phyloP scores from a whole-genome alignment of 352 stramenopile genomes.

The Phytopythium oedochilum region DNA sequence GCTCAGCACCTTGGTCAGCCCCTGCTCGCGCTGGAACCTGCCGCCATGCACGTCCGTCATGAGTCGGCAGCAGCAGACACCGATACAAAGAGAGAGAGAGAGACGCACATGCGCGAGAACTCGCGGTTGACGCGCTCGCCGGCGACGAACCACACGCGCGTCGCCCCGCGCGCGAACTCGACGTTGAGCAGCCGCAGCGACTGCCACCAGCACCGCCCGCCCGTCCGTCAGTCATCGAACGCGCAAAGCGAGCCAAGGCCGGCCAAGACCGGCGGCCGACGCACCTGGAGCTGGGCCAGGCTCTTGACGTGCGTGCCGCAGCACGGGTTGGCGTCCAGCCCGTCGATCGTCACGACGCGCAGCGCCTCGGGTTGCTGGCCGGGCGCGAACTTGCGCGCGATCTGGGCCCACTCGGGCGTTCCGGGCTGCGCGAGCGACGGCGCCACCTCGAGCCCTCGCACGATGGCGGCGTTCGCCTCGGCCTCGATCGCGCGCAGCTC shows the following conservation, averaged over 20 bases:
- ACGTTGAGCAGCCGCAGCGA: conserved; percentile 71
- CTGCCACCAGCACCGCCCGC: conserved; percentile 7
- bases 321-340: conserved; percentile 83
- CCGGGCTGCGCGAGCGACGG: conserved; percentile 52
- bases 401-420: conserved; percentile 47
- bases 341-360: conserved; percentile 81
- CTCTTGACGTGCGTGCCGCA: conserved; percentile 86
- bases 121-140: conserved; percentile 75
- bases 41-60: neutral
- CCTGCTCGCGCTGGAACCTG: conserved; percentile 58
- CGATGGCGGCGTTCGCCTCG: conserved; percentile 76
- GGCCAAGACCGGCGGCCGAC: too few relatives aligned
- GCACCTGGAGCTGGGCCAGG: conserved; percentile 52
- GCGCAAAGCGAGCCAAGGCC: too few relatives aligned
- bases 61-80: too few relatives aligned
- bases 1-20: conserved; percentile 70
- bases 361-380: conserved; percentile 58
- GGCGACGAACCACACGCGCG: conserved; percentile 82
- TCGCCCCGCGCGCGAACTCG: conserved; percentile 57
- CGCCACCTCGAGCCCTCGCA: conserved; percentile 44
- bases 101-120: conserved; percentile 64
- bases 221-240: too few relatives aligned
- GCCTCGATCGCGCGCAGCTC: conserved; percentile 54
- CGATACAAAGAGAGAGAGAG: too few relatives aligned
- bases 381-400: conserved; percentile 54